phyloP scores from a whole-genome alignment of 768 basidiomycete species.

The Hygrophoropsis aurantiaca region DNA sequence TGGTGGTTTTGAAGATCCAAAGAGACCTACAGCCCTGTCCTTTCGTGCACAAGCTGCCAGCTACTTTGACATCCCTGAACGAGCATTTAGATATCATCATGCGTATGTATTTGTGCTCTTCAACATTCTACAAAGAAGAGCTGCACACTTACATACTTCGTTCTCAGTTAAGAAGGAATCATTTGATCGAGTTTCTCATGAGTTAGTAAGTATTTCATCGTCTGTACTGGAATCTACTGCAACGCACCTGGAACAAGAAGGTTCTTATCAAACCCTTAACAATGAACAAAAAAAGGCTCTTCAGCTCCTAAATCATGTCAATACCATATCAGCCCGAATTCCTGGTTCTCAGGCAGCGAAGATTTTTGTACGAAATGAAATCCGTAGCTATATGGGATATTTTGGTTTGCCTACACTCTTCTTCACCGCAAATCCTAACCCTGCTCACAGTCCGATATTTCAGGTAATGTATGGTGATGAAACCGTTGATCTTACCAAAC shows the following conservation, averaged over 20 bases:
- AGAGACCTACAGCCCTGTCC: slow-evolving; percentile 4
- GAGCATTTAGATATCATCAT: slow-evolving; percentile 19
- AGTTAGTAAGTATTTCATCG: slow-evolving; percentile 6
- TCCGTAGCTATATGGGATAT: slow-evolving; percentile 24
- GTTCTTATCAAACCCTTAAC: background rate
- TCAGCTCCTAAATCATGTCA: slow-evolving; percentile 25
- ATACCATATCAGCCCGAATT: slow-evolving; percentile 26
- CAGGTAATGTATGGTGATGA: slow-evolving; percentile 29
- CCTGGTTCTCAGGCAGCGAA: slow-evolving; percentile 33
- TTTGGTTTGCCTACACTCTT: slow-evolving; percentile 29
- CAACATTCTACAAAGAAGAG: slow-evolving; percentile 24
- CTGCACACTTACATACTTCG: slow-evolving; percentile 21
- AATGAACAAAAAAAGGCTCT: slow-evolving; percentile 19
- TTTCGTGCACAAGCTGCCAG: slow-evolving; percentile 23
- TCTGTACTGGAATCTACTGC: slow-evolving; percentile 4
- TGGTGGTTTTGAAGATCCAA: slow-evolving; percentile 28
- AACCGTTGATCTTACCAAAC: background rate
- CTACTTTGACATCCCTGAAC: slow-evolving; percentile 16
- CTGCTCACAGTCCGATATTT: slow-evolving; percentile 26
- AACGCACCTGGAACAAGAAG: slow-evolving; percentile 8
- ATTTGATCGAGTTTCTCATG: slow-evolving; percentile 11
- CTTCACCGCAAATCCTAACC: slow-evolving; percentile 23
- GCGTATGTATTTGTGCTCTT: slow-evolving; percentile 26
- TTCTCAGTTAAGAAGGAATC: slow-evolving; percentile 15
- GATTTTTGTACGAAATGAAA: slow-evolving; percentile 18